Evolutionary conservation across 495 filamentous ascomycete species (phyloP), one percentile per base, ranked within the genome.

Genomic region (Podospora pseudocomata): DNA sequence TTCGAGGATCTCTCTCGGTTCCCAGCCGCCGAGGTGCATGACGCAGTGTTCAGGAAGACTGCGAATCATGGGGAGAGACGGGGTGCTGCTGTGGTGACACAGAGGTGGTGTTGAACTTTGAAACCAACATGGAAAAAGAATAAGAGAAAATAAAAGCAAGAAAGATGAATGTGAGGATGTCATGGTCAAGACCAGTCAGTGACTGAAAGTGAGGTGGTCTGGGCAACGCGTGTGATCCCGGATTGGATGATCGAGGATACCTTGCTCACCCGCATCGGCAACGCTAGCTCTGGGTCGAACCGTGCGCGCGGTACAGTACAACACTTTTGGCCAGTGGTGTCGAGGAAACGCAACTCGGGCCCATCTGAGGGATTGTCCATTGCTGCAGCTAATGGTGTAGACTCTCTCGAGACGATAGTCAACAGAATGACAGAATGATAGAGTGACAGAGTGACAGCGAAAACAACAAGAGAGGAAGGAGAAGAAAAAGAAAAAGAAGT

Each of bases 281-380:
- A 28, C 65, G 44, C 69, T 71, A 68, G 59, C 53, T 55, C 20
- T 30, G 63, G 61, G 59, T 57, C 65, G 70, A 74, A 72, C 75
- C 75, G 75, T 77, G 75, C 73, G 71, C 70, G 71, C 71, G 75
- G 75, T 70, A 76, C 72, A 23, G 23, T 23, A 23, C 23, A 23
- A 23, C 23, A 23, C 64, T 69, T 66, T 56, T 34, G 57, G 23
- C 23, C 49, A 18, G 20, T 49, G 15, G 39, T 49, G 39, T 11
- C 39, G 39, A 49, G 39, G 9, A 49, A 49, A 49, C 13, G 39
- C 39, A 49, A 49, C 59, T 61, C 30, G 59, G 59, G 30, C 59
- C 59, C 59, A 61, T 61, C 27, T 20, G 19, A 26, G 39, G 39
- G 15, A 13, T 39, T 39, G 34, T 39, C 26, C 18, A 53, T 55